Evolutionary conservation across 2,329 filamentous ascomycete species (phyloP), one percentile per base, ranked within the genome.

Genomic region (Clonostachys solani): DNA sequence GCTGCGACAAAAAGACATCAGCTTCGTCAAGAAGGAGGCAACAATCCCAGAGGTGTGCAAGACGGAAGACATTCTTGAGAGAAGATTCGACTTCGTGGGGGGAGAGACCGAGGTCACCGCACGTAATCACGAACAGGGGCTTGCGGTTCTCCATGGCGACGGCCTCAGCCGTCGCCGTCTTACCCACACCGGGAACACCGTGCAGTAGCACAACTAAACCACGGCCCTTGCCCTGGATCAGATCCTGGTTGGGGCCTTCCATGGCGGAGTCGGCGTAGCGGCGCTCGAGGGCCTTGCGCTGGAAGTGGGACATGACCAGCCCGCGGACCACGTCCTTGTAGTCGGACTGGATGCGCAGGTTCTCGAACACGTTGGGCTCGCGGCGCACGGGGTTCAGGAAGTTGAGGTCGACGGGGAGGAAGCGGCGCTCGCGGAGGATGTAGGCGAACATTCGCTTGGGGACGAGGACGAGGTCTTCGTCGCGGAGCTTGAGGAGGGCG

Each of bases 61-160:
- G 60, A 2, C 64, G 62, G 57, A 75, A 74, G 7, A 74, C 66
- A 4, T 72, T 63, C 52, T 62, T 66, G 2, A 75, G 60, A 1
- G 58, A 62, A 0, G 49, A 49, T 54, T 75, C 72, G 3, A 75
- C 68, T 2, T 69, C 63, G 4, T 60, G 52, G 0, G 73, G 66
- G 0, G 64, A 67, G n/a, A 69, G 55, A 13, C 71, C 69, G 0
- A 74, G 63, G 47, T 77, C 72, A 42, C 74, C 74, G 12, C 72
- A 76, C 0, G 74, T 77, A 45, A 79, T 73, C 8, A 66, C 63
- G 41, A 75, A 75, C 3, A 77, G 56, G 0, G 73, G 74, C 56
- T 70, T 71, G 38, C 58, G 53, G 51, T 68, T 66, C 46, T 63
- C 63, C 60, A 65, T 63, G 2, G 69, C 68, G 2, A 71, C 61